phyloP scores from a whole-genome alignment of 2,329 filamentous ascomycete species.

The Teratosphaeria gauchensis region DNA sequence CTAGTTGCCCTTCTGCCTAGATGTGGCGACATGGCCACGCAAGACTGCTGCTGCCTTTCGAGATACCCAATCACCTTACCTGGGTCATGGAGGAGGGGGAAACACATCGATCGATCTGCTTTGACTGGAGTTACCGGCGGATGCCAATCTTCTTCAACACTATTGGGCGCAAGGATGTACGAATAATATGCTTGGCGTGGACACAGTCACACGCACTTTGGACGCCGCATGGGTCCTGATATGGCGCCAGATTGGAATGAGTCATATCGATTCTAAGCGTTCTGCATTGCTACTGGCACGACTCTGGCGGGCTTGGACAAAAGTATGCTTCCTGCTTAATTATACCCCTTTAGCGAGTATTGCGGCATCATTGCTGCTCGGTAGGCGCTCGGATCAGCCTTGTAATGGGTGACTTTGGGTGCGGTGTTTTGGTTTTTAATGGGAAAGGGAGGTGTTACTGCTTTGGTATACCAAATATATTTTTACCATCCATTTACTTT shows the following conservation, averaged over 20 bases:
- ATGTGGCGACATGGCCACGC: background rate
- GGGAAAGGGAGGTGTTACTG: background rate
- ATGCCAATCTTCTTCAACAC: background rate
- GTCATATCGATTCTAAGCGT: background rate
- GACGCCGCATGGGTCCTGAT: background rate
- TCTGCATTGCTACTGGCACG: background rate
- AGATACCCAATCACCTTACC: background rate
- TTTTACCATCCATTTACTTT: too few species aligned
- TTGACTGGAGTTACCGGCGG: background rate
- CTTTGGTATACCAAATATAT: too few species aligned
- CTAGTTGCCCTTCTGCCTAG: constrained; percentile 28
- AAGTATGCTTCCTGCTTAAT: background rate
- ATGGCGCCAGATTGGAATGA: background rate
- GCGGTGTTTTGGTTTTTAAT: background rate
- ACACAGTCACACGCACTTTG: background rate
- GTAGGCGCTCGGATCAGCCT: background rate
- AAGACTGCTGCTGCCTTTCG: background rate
- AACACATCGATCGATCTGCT: background rate
- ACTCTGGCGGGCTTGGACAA: background rate
- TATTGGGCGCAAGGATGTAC: background rate
- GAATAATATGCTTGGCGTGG: background rate
- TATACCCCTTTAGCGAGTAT: background rate
- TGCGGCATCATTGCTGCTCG: background rate
- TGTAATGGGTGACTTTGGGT: background rate
- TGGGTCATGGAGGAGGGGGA: background rate